phyloP scores from a whole-genome alignment of 345 rosid genomes.

The Rhodamnia argentea region DNA sequence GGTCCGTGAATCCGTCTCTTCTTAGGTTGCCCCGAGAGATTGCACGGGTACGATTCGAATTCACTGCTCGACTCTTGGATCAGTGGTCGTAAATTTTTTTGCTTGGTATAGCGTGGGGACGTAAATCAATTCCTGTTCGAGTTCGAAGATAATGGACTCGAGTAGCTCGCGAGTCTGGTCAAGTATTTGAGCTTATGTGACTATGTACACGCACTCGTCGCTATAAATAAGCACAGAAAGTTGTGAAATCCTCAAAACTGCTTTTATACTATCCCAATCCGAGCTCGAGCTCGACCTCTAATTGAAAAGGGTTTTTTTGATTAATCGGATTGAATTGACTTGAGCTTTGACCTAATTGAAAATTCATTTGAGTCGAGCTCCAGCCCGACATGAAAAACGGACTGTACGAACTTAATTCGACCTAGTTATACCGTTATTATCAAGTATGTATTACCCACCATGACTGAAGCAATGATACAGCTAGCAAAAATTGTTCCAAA shows the following conservation, averaged over 20 bases:
- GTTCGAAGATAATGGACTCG: rapidly evolving
- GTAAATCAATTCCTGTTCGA: not conserved
- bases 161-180: not conserved
- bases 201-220: not conserved
- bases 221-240: not conserved
- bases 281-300: too few species aligned
- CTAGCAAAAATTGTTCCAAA: not conserved
- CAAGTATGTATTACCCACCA: not conserved
- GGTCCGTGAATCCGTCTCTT: not conserved
- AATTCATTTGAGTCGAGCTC: not conserved
- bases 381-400: not conserved
- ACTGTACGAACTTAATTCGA: not conserved
- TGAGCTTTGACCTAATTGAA: not conserved
- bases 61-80: not conserved
- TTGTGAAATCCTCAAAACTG: not conserved
- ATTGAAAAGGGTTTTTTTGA: not conserved
- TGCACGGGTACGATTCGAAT: not conserved
- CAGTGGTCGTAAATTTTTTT: not conserved
- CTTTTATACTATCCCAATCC: too few species aligned
- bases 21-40: not conserved
- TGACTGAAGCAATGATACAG: not conserved
- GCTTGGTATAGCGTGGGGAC: not conserved
- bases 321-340: rapidly evolving
- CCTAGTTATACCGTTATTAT: rapidly evolving
- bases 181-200: too few species aligned